A percentile compares a stretch with the other conserved stretches of the same genome.
phyloP scores from a whole-genome alignment of 805 yeast species.

The Candida orba region DNA sequence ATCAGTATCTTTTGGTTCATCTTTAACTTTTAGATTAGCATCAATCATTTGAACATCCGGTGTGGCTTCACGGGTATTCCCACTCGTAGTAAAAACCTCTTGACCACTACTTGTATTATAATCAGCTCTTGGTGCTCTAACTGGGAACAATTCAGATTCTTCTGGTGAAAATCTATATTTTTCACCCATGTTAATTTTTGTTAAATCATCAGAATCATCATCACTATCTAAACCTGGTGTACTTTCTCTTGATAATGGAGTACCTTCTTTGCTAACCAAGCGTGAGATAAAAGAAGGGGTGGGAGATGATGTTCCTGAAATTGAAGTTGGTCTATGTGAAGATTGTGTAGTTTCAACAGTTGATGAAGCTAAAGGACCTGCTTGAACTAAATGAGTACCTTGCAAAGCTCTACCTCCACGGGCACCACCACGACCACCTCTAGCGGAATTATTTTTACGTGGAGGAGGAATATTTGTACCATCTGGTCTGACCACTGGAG shows the following conservation, averaged over 20 bases:
- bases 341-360: conserved; percentile 23
- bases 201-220: conserved; percentile 32
- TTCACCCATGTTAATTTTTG: conserved; percentile 58
- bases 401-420: conserved; percentile 23
- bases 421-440: conserved; percentile 15
- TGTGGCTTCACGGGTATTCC: conserved; percentile 19
- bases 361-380: conserved; percentile 72
- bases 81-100: not conserved
- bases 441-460: conserved; percentile 7
- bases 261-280: conserved; percentile 23
- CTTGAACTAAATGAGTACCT: conserved; percentile 57
- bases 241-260: conserved; percentile 11
- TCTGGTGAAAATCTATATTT: conserved; percentile 40
- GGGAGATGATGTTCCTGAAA: conserved; percentile 23
- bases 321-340: not conserved
- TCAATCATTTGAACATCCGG: conserved; percentile 1
- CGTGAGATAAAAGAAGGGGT: conserved; percentile 37
- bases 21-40: conserved; percentile 10
- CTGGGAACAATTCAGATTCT: conserved; percentile 60
- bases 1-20: conserved; percentile 15
- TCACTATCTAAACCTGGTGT: conserved; percentile 27
- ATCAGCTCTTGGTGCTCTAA: conserved; percentile 54
- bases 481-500: conserved; percentile 34
- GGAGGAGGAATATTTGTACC: conserved; percentile 1
- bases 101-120: conserved; percentile 19